Evolutionary conservation across 768 basidiomycete species (phyloP), one percentile per base, ranked within the genome.

Genomic region (Crepidotus variabilis): DNA sequence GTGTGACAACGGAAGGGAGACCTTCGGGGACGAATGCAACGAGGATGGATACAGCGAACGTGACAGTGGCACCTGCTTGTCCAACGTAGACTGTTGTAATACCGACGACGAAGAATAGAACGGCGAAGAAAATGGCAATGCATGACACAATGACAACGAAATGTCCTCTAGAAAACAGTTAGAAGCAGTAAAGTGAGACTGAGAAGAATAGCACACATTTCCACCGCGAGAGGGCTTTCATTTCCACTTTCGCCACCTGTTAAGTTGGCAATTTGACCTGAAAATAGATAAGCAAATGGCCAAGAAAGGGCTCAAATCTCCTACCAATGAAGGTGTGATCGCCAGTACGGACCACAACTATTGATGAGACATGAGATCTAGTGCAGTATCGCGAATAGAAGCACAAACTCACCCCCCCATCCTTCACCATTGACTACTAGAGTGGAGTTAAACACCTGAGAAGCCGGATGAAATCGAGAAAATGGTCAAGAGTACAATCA

Each of bases 361-460:
- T 7, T 33, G 50, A 49, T 36, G 57, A 51, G 1, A 22, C 39
- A 39, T 52, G 16, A 33, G 18, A 59, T 55, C 43, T 6, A 39
- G 24, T 10, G 51, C 43, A 22, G 14, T 28, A 3, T 21, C 39
- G 3, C 8, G 33, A 55, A 49, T 18, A 59, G 10, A n/a, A 32
- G n/a, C 36, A 6, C 21, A 43, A 45, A 73, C 81, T 64, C 63
- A 85, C 85, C 66, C 56, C 85, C 85, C 80, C 83, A 87, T 56
- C 72, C 86, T 74, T 88, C 85, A n/a, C 86, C 86, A 61, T 86
- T 87, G 56, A 88, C 82, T 10, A 86, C 70, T 10, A 87, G 72
- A 2, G 86, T 87, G 4, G 85, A 86, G 61, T 87, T 87, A 70
- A 87, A 88, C n/a, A 80, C 77, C 85, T 87, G 32, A 24, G n/a